phyloP scores from a whole-genome alignment of 1,284 basidiomycete genomes.

The Tetrapyrgos nigripes region DNA sequence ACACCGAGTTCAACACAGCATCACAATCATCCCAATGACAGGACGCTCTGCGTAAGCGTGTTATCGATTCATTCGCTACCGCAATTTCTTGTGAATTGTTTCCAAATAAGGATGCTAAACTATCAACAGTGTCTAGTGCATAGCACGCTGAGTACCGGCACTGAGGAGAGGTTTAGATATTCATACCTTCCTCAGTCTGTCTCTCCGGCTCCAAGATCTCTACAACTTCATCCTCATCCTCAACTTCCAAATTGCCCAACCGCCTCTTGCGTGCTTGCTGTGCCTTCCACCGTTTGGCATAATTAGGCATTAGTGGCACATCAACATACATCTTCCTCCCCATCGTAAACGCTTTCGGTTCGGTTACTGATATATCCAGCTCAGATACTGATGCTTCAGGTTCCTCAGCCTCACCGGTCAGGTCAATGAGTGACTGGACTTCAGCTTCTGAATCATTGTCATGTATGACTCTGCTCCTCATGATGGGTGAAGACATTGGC shows the following conservation, averaged over 20 bases:
- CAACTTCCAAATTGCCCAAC: not conserved
- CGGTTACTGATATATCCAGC: not conserved
- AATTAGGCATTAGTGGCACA: constrained; percentile 29
- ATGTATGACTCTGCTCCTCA: not conserved
- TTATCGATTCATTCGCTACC: constrained; percentile 50
- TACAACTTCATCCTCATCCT: not conserved
- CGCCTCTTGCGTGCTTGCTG: not conserved
- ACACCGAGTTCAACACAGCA: constrained; percentile 57
- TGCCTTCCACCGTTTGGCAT: constrained; percentile 24
- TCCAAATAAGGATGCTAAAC: constrained; percentile 11
- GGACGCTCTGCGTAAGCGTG: constrained; percentile 49
- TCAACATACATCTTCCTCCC: constrained; percentile 17
- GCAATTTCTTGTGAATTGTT: constrained; percentile 44
- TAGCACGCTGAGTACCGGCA: not conserved
- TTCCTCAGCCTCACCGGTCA: not conserved
- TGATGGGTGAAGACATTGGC: not conserved
- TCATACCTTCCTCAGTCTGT: constrained; percentile 10
- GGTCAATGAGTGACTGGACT: not conserved
- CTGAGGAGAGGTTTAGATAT: not conserved
- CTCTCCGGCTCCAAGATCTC: not conserved
- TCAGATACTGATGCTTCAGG: not conserved
- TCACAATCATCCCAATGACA: constrained; percentile 70
- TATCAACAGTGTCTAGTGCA: not conserved
- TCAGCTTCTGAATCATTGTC: not conserved
- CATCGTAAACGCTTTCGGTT: not conserved